Conservation (phyloP, 192 early-diverging fungal genomes). For the Coemansia sp. region DNA sequence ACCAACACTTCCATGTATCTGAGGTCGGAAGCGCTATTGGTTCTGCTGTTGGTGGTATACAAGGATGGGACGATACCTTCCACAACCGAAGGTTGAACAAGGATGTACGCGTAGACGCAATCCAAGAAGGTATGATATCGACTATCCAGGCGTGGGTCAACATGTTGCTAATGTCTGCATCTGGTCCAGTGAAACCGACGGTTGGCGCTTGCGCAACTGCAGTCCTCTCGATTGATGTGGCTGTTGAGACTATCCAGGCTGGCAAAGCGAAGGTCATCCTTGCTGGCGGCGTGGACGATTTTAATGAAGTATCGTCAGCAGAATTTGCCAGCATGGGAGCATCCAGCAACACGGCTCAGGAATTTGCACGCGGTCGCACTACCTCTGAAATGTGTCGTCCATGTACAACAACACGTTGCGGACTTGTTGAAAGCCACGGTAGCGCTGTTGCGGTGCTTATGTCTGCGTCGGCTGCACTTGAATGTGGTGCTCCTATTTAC, state of each 20-base stretch:
- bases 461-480: conserved; percentile 77
- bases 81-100: conserved; percentile 71
- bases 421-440: conserved; percentile 93
- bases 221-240: conserved; percentile 87
- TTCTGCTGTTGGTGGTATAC: conserved; percentile 81
- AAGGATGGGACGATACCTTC: conserved; percentile 70
- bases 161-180: conserved; percentile 86
- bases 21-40: conserved; percentile 88
- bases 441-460: conserved; percentile 85
- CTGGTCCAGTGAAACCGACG: conserved; percentile 76
- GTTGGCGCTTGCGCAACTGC: conserved; percentile 92
- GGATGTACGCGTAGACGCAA: conserved; percentile 77
- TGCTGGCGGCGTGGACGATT: conserved; percentile 88
- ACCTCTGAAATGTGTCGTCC: conserved; percentile 90
- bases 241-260: conserved; percentile 84
- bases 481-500: conserved; percentile 88
- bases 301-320: conserved; percentile 80
- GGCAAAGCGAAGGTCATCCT: conserved; percentile 91
- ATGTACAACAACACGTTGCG: conserved; percentile 78
- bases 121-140: conserved; percentile 68
- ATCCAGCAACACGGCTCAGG: conserved; percentile 79
- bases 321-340: conserved; percentile 97
- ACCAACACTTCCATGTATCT: no score
- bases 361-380: conserved; percentile 79
- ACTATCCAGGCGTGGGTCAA: conserved; percentile 60